phyloP scores from a whole-genome alignment of 371 early-diverging fungal genomes.

The Mortierella sp. region DNA sequence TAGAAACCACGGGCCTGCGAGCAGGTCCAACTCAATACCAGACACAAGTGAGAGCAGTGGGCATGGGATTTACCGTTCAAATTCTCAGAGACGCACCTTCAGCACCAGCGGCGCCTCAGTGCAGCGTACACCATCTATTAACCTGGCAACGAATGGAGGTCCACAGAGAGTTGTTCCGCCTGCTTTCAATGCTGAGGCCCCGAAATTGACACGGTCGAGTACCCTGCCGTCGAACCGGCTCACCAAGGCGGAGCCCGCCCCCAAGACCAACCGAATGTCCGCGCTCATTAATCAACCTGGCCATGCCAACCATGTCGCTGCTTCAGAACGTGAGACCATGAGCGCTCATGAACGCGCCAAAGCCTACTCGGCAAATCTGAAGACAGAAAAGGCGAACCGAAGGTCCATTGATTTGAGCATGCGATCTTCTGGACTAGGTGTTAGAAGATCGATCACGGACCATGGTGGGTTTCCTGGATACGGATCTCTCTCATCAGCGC shows the following conservation, averaged over 20 bases:
- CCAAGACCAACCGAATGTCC: slow-evolving; percentile 31
- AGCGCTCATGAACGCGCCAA: slow-evolving; percentile 52
- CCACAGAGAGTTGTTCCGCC: slow-evolving; percentile 35
- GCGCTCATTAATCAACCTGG: slow-evolving; percentile 8
- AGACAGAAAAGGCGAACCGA: slow-evolving; percentile 43
- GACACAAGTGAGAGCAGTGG: slow-evolving; percentile 16
- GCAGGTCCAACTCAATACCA: slow-evolving; percentile 19
- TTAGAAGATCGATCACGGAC: slow-evolving; percentile 25
- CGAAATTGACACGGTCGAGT: slow-evolving; percentile 21
- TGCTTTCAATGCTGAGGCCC: slow-evolving; percentile 10
- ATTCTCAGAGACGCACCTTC: slow-evolving; percentile 39
- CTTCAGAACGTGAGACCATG: slow-evolving; percentile 26
- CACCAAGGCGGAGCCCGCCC: slow-evolving; percentile 29
- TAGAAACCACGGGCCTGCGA: slow-evolving; percentile 37
- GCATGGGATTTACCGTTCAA: slow-evolving; percentile 14
- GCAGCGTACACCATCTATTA: slow-evolving; percentile 44
- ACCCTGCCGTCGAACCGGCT: slow-evolving; percentile 8
- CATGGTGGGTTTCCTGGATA: slow-evolving; percentile 14
- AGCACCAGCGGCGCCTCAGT: slow-evolving; percentile 28
- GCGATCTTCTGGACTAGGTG: slow-evolving; percentile 6
- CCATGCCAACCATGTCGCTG: neutral
- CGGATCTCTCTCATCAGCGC: slow-evolving; percentile 7
- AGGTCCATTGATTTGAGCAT: slow-evolving; percentile 18
- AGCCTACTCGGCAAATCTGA: slow-evolving; percentile 39
- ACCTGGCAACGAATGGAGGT: slow-evolving; percentile 40